Percentiles rank a stretch among this genome's conserved stretches.
Conservation (phyloP, 306 rosid genomes). For the Canavalia ensiformis region DNA sequence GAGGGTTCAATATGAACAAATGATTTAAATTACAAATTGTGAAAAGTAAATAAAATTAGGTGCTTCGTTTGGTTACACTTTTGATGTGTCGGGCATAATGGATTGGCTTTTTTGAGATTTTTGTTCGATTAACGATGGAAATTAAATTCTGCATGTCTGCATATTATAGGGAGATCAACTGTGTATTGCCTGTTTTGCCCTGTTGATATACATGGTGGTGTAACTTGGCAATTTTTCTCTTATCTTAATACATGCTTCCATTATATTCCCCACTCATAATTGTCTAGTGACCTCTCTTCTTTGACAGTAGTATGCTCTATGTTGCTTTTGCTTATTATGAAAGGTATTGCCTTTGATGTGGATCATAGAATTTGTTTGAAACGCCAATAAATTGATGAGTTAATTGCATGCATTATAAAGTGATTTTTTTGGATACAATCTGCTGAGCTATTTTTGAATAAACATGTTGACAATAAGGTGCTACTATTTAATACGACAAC, state of each 20-base stretch:
- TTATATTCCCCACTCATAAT: neutral
- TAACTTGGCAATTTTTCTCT: neutral
- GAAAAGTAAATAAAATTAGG: neutral
- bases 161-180: too few relatives aligned
- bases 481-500: neutral
- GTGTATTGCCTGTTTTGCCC: neutral
- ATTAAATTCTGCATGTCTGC: neutral
- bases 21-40: neutral
- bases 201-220: neutral
- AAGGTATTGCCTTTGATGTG: neutral
- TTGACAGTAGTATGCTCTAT: neutral
- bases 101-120: constrained; percentile 8
- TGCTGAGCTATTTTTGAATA: neutral
- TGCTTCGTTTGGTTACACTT: neutral
- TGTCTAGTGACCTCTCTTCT: neutral
- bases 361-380: neutral
- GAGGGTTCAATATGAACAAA: neutral
- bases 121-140: constrained; percentile 8
- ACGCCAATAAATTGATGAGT: neutral
- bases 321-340: constrained; percentile 8
- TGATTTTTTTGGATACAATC: neutral
- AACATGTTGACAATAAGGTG: neutral
- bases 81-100: neutral
- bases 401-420: neutral
- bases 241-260: neutral